Evolutionary conservation across 164 flowering plant species (phyloP).

Genomic region (Magnolia kwangsiensis): DNA sequence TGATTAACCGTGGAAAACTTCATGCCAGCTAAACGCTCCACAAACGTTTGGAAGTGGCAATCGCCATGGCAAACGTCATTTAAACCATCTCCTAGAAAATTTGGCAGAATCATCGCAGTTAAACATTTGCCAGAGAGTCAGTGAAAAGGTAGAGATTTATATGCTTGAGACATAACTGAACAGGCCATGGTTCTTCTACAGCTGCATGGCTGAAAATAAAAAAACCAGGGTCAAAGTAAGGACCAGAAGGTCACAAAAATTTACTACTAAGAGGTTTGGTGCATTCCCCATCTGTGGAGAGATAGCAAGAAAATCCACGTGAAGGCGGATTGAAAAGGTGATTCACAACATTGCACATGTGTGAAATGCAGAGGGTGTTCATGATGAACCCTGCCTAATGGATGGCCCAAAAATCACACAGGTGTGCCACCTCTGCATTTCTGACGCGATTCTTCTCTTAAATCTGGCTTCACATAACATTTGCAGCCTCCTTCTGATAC

Average conservation of each 20-base stretch:
- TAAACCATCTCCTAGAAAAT: constrained; percentile 31
- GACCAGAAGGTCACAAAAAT: not conserved
- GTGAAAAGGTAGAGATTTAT: not conserved
- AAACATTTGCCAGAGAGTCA: not conserved
- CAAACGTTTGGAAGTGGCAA: constrained; percentile 55
- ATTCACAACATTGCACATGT: not conserved
- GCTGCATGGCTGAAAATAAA: constrained; percentile 43
- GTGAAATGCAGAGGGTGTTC: not conserved
- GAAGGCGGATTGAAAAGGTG: not conserved
- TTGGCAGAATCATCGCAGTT: not conserved
- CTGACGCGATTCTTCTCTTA: no score
- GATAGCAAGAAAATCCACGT: not conserved
- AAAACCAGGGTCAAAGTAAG: constrained; percentile 17
- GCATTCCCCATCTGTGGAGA: not conserved
- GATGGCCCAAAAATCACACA: not conserved
- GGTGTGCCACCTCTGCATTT: not conserved
- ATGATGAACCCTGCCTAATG: not conserved
- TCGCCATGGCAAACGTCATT: constrained; percentile 14
- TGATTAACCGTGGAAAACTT: constrained; percentile 39
- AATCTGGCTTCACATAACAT: no score
- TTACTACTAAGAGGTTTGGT: not conserved
- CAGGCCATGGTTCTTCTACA: constrained; percentile 22
- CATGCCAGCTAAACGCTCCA: constrained; percentile 67
- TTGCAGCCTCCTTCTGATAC: no score
- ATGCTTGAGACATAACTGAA: constrained; percentile 34